phyloP scores from a whole-genome alignment of 768 basidiomycete genomes.

The Mycena filopes region DNA sequence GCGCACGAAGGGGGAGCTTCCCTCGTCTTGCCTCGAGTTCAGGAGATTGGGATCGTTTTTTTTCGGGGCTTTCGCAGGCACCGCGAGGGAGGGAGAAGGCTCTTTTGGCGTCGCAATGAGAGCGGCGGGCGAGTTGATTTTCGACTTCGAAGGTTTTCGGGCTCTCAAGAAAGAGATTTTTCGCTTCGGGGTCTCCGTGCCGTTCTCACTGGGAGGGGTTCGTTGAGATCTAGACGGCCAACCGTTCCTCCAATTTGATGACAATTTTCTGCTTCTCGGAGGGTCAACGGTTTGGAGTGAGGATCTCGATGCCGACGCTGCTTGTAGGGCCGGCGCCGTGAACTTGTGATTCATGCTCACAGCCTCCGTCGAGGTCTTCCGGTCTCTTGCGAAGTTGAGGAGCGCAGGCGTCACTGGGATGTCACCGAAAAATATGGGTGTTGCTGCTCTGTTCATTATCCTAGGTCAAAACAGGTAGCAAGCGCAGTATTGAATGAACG shows the following conservation, averaged over 20 bases:
- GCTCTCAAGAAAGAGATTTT: not conserved
- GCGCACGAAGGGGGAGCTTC: not conserved
- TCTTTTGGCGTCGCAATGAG: too few relatives aligned
- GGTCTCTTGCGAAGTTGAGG: slow-evolving; percentile 10
- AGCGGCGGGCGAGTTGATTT: too few relatives aligned
- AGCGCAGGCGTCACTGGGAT: not conserved
- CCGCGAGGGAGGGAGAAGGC: too few relatives aligned
- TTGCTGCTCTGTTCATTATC: not conserved
- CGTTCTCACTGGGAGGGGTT: too few relatives aligned
- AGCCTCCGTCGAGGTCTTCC: slow-evolving; percentile 16
- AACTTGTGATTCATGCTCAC: slow-evolving; percentile 3
- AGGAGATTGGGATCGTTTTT: too few relatives aligned
- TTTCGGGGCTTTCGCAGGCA: too few relatives aligned
- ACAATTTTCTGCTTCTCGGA: not conserved
- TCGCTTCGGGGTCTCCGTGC: not conserved
- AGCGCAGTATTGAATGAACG: not conserved
- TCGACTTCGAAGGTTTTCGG: slow-evolving; percentile 1
- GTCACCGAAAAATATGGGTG: slow-evolving; percentile 20
- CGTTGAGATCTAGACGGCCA: not conserved
- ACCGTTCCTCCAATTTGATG: too few relatives aligned
- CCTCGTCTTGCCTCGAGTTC: not conserved
- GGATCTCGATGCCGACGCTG: slow-evolving; percentile 9
- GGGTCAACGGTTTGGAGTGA: slow-evolving; percentile 3
- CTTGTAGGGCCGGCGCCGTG: not conserved
- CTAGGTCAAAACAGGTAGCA: not conserved